Conservation (phyloP, 192 early-diverging fungal genomes). For the Umbelopsis isabellina region DNA sequence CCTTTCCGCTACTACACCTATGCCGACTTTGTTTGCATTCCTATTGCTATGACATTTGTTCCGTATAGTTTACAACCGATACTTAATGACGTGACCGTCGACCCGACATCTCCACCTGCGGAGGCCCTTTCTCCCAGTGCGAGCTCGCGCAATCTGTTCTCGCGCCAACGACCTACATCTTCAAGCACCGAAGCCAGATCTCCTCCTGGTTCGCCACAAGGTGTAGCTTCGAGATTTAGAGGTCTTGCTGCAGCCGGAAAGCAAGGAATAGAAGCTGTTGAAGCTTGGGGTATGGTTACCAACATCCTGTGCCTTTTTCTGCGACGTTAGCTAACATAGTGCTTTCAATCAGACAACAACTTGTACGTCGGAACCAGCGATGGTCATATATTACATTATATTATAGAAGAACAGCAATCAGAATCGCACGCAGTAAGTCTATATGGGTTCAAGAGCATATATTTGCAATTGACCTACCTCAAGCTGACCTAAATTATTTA, state of each 20-base stretch:
- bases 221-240: conserved; percentile 18
- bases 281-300: conserved; percentile 48
- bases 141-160: conserved; percentile 28
- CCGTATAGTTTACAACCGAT: conserved; percentile 58
- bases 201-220: conserved; percentile 25
- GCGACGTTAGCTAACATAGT: not conserved
- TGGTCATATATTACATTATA: conserved; percentile 70
- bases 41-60: conserved; percentile 38
- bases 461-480: not conserved
- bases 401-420: conserved; percentile 47
- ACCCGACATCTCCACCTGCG: conserved; percentile 27
- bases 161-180: conserved; percentile 28
- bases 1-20: not conserved
- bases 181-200: conserved; percentile 16
- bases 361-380: conserved; percentile 79
- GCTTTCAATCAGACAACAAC: conserved; percentile 57
- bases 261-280: conserved; percentile 49
- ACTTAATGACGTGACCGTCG: conserved; percentile 44
- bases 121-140: conserved; percentile 28
- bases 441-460: too few species aligned
- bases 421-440: conserved; percentile 20
- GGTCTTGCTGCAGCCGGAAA: conserved; percentile 27
- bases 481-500: not conserved
- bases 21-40: not conserved
- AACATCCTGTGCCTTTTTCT: not conserved